Conservation (phyloP, 1,284 basidiomycete species). For the Cryptococcus neoformans region DNA sequence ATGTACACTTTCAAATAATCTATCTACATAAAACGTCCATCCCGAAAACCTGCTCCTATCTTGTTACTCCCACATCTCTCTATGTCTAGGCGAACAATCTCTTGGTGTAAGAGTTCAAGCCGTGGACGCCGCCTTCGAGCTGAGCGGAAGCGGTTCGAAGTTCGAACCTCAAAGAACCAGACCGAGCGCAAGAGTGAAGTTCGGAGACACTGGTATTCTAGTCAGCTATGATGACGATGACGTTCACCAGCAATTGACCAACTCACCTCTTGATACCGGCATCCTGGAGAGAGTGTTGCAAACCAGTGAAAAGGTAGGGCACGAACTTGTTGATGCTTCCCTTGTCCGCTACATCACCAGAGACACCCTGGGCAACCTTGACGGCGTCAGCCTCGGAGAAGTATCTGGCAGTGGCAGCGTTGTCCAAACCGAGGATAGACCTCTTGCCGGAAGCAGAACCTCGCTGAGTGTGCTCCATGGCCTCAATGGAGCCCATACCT, state of each 20-base stretch:
- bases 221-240: background rate
- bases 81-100: conserved; percentile 55
- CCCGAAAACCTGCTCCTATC: background rate
- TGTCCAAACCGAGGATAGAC: conserved; percentile 63
- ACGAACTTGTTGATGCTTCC: conserved; percentile 87
- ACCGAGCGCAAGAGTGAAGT: conserved; percentile 62
- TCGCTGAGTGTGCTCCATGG: conserved; percentile 78
- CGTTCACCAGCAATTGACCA: background rate
- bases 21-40: too few species aligned
- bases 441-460: conserved; percentile 53
- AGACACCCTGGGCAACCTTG: conserved; percentile 97
- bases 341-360: conserved; percentile 96
- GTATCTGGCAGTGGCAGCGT: conserved; percentile 94
- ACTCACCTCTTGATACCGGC: conserved; percentile 71
- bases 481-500: conserved; percentile 96
- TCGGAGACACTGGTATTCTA: conserved; percentile 38
- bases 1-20: too few species aligned
- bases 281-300: conserved; percentile 97
- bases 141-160: conserved; percentile 92
- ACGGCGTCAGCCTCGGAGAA: conserved; percentile 93
- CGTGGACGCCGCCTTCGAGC: conserved; percentile 94
- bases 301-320: conserved; percentile 86
- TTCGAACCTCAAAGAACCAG: conserved; percentile 81
- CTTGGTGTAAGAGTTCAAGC: conserved; percentile 71
- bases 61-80: background rate